Conservation (phyloP, 192 early-diverging fungal species). For the Coemansia sp. region DNA sequence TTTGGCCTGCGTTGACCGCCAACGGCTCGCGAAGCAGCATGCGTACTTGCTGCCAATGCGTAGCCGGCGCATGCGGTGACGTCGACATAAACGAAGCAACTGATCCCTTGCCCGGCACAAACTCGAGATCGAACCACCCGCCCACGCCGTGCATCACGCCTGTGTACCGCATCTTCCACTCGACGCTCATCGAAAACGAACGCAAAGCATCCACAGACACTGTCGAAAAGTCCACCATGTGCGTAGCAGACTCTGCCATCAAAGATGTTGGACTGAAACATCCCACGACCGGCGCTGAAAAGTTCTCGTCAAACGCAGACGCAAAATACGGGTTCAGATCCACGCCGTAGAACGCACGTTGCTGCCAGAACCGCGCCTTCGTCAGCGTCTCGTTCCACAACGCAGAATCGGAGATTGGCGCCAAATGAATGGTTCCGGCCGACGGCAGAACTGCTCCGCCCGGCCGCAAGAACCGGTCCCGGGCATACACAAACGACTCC, state of each 20-base stretch:
- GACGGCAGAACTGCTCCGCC: conserved; percentile 91
- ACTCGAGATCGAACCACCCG: conserved; percentile 95
- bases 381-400: conserved; percentile 94
- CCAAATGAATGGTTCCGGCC: conserved; percentile 83
- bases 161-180: conserved; percentile 79
- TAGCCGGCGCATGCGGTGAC: conserved; percentile 76
- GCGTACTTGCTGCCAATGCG: conserved; percentile 98
- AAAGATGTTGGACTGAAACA: conserved; percentile 81
- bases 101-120: conserved; percentile 55
- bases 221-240: conserved; percentile 82
- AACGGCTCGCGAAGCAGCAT: conserved; percentile 91
- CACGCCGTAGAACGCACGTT: conserved; percentile 85
- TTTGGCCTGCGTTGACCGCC: conserved; percentile 89
- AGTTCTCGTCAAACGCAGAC: conserved; percentile 80
- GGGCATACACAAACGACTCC: conserved; percentile 40
- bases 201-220: conserved; percentile 73
- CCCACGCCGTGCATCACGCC: conserved; percentile 91
- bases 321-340: conserved; percentile 82
- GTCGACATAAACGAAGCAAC: conserved; percentile 83
- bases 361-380: conserved; percentile 86
- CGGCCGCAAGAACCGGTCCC: conserved; percentile 89
- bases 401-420: conserved; percentile 72
- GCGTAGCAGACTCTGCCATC: conserved; percentile 60
- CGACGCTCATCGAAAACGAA: conserved; percentile 82
- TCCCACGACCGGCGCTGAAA: conserved; percentile 89